Conservation (phyloP, 164 flowering plant species). For the Aristolochia fimbriata region DNA sequence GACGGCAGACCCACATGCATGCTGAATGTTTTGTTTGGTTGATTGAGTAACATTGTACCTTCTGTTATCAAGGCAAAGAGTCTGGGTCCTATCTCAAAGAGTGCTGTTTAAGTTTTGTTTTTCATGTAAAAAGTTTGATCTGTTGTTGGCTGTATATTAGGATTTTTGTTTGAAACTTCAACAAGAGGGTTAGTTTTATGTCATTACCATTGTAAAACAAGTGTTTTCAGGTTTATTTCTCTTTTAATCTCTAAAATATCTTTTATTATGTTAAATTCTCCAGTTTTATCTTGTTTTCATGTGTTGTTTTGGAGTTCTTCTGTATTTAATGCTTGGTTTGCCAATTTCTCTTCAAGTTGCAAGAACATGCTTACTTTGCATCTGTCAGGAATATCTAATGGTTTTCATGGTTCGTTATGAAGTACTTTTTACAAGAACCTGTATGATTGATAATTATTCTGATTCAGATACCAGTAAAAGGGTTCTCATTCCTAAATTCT, state of each 20-base stretch:
- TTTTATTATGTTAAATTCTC: background rate
- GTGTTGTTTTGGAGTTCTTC: background rate
- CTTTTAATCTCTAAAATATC: background rate
- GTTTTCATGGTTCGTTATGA: background rate
- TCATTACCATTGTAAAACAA: too few relatives aligned
- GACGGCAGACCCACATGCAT: background rate
- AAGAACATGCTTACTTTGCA: background rate
- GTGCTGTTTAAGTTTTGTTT: too few relatives aligned
- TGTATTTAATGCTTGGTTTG: background rate
- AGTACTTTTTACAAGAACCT: background rate
- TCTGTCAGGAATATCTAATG: background rate
- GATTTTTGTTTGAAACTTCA: too few relatives aligned
- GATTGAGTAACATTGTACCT: too few relatives aligned
- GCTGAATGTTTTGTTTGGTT: too few relatives aligned
- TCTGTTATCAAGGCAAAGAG: too few relatives aligned
- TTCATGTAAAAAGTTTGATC: too few relatives aligned
- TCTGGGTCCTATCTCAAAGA: too few relatives aligned
- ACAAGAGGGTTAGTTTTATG: too few relatives aligned
- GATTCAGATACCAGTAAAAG: constrained; percentile 58
- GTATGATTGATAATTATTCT: background rate
- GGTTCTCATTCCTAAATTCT: constrained; percentile 61
- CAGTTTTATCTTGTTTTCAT: background rate
- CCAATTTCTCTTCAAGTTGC: background rate
- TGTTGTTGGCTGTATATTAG: too few relatives aligned
- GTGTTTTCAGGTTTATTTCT: background rate